Evolutionary conservation across 352 stramenopile genomes (phyloP), one percentile per base, ranked within the genome.

Genomic region (Aphanomyces stellatus): DNA sequence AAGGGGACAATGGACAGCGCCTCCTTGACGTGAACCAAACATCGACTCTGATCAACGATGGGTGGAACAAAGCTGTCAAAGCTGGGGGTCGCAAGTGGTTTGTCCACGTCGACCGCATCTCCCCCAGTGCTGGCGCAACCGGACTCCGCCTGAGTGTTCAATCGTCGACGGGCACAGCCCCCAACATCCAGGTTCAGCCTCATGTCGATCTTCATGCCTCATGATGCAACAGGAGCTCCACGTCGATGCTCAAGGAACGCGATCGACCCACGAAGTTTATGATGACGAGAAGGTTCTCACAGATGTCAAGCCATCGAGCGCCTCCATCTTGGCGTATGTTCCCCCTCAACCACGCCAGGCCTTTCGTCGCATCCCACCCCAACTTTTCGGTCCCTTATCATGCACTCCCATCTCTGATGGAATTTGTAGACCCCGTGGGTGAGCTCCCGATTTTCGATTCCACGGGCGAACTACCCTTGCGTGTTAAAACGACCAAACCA

Each of bases 41-140:
- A 34, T 30, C 59, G n/a, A 65, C 59, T 24, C 41, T 65, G 35
- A 19, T 65, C 59, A 53, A 65, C 33, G 59, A 65, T 28, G 8
- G 24, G 27, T 65, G 59, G 59, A 53, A 53, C 41, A 65, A 65
- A 31, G 28, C 41, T 15, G 30, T 65, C 59, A 53, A 17, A 5
- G 15, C 28, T 4, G 19, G 27, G 10, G 28, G 35, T 11, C 35
- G 13, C 4, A 11, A 8, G 6, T 65, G 59, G 59, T 53, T 24
- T 53, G n/a, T 65, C 46, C 22, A 55, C 13, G 41, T 46, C 24
- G 35, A 59, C 15, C 35, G 59, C 15, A 30, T 33, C 19, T 40
- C 35, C 13, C 24, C 13, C 25, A 7, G 7, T 6, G 30, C n/a
- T 5, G 31, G 17, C 30, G 34, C 10, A 22, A n/a, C 55, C 25